Percentiles rank a stretch among this genome's conserved stretches.
Conservation (phyloP, 805 yeast genomes). For the Scheffersomyces stipitis region DNA sequence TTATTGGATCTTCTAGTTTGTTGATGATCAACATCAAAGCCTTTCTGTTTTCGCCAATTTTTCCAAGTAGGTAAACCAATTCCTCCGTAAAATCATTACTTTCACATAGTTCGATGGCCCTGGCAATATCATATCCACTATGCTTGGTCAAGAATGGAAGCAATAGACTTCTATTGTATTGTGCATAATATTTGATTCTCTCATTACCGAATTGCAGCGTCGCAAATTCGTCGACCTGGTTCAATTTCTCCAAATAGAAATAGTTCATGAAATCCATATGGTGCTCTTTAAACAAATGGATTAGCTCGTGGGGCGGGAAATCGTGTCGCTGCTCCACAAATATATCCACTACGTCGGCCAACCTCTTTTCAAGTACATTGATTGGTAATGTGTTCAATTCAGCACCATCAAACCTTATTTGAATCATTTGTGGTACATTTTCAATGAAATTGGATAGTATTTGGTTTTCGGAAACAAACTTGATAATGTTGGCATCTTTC, state of each 20-base stretch:
- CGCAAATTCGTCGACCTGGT: conserved; percentile 53
- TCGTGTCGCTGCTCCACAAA: conserved; percentile 68
- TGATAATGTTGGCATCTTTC: conserved; percentile 54
- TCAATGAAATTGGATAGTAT: conserved; percentile 51
- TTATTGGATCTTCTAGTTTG: conserved; percentile 71
- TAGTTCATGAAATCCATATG: conserved; percentile 54
- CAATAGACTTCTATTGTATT: conserved; percentile 54
- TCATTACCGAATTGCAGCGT: conserved; percentile 63
- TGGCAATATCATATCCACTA: conserved; percentile 63
- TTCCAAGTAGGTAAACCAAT: conserved; percentile 76
- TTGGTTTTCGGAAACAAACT: conserved; percentile 62
- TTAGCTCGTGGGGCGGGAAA: conserved; percentile 52
- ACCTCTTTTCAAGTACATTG: conserved; percentile 33
- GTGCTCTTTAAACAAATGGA: conserved; percentile 44
- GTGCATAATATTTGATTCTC: conserved; percentile 62
- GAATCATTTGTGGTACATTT: conserved; percentile 52
- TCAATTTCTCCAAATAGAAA: conserved; percentile 63
- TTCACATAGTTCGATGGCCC: conserved; percentile 69
- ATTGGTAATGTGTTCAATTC: conserved; percentile 44
- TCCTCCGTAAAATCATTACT: conserved; percentile 57
- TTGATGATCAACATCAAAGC: conserved; percentile 80
- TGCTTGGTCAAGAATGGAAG: conserved; percentile 61
- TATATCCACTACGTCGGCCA: conserved; percentile 49
- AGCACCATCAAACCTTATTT: conserved; percentile 36
- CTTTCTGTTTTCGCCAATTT: conserved; percentile 72